phyloP scores from a whole-genome alignment of 2,329 filamentous ascomycete species.

The Botrytis porri region DNA sequence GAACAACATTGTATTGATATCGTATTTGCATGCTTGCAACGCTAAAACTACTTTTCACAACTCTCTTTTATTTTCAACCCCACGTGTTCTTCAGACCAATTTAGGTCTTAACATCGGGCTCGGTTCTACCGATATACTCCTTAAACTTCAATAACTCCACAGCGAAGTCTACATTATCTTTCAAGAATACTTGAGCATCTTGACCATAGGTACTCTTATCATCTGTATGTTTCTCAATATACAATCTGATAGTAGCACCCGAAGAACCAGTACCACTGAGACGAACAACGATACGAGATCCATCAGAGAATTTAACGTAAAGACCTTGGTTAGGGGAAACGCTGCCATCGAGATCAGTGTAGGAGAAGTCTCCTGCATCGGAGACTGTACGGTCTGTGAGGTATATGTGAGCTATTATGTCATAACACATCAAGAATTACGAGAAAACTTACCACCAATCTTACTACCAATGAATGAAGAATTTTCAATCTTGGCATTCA shows the following conservation, averaged over 20 bases:
- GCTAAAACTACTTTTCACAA: constrained; percentile 12
- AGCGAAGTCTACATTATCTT: constrained; percentile 83
- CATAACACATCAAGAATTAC: constrained; percentile 11
- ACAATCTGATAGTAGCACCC: constrained; percentile 92
- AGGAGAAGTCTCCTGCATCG: constrained; percentile 93
- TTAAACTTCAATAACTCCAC: constrained; percentile 86
- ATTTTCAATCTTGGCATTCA: constrained; percentile 75
- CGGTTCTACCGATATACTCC: constrained; percentile 85
- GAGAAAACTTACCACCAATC: constrained; percentile 57
- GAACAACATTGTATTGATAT: background rate
- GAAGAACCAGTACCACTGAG: constrained; percentile 93
- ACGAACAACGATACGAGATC: constrained; percentile 91
- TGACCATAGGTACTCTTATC: constrained; percentile 74
- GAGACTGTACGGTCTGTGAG: constrained; percentile 70
- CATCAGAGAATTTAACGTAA: constrained; percentile 90
- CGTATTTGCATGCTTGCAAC: background rate
- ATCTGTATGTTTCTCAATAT: constrained; percentile 91
- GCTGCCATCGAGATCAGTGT: constrained; percentile 97
- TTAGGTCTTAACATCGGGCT: constrained; percentile 95
- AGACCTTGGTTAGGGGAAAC: constrained; percentile 95
- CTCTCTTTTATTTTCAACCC: background rate
- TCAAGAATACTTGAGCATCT: constrained; percentile 91
- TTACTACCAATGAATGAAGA: constrained; percentile 75
- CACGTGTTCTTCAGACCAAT: background rate
- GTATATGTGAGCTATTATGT: constrained; percentile 3